phyloP scores from a whole-genome alignment of 2,329 filamentous ascomycete species.

The Trichoderma aggressivum region DNA sequence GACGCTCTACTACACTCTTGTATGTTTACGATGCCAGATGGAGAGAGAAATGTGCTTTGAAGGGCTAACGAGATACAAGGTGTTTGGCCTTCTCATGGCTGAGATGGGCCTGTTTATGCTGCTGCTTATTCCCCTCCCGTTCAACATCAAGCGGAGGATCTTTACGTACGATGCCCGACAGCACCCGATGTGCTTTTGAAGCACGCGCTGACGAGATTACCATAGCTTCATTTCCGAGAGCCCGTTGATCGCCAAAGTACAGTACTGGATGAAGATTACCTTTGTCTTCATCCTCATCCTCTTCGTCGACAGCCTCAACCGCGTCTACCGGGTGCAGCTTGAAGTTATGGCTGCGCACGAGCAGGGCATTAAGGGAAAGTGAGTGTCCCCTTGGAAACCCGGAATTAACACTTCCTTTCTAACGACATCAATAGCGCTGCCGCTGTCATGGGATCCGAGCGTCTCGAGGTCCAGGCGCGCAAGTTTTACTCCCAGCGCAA shows the following conservation, averaged over 20 bases:
- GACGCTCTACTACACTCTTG: slow-evolving; percentile 58
- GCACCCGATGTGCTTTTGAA: not conserved
- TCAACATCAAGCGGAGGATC: slow-evolving; percentile 77
- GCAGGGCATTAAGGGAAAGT: slow-evolving; percentile 43
- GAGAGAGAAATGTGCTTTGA: not conserved
- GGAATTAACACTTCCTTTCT: slow-evolving; percentile 17
- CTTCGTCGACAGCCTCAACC: slow-evolving; percentile 92
- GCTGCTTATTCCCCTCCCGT: slow-evolving; percentile 83
- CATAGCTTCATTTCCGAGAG: slow-evolving; percentile 88
- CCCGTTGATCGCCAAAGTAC: slow-evolving; percentile 78
- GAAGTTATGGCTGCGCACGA: slow-evolving; percentile 76
- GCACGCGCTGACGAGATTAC: not conserved
- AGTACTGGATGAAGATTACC: slow-evolving; percentile 98
- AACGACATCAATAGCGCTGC: slow-evolving; percentile 38
- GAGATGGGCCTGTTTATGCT: slow-evolving; percentile 82
- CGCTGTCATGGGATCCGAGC: slow-evolving; percentile 82
- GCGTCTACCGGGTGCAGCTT: slow-evolving; percentile 93
- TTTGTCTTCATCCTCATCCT: slow-evolving; percentile 99
- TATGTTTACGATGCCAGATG: slow-evolving; percentile 30
- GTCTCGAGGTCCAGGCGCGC: slow-evolving; percentile 96
- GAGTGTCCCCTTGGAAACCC: slow-evolving; percentile 30
- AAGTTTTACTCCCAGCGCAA: slow-evolving; percentile 99
- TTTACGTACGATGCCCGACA: slow-evolving; percentile 57
- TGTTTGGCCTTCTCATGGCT: slow-evolving; percentile 76
- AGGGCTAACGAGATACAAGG: slow-evolving; percentile 53